Conservation (phyloP, 2,329 filamentous ascomycete species). For the Sclerotiophoma versabilis region DNA sequence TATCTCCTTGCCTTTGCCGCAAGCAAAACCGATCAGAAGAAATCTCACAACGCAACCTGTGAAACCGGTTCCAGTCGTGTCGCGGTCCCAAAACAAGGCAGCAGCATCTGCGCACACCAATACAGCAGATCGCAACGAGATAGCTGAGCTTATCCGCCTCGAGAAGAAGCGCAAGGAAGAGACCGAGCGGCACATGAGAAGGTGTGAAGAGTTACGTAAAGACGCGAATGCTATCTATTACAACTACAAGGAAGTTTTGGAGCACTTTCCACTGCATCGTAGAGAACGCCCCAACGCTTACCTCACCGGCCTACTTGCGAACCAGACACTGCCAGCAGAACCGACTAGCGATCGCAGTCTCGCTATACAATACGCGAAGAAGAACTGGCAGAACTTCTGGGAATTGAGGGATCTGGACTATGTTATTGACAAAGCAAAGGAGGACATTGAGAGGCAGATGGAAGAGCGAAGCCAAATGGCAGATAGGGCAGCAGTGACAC, state of each 20-base stretch:
- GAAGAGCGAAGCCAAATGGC: neutral
- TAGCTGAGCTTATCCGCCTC: neutral
- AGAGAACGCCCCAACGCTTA: slow-evolving; percentile 13
- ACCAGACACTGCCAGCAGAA: slow-evolving; percentile 14
- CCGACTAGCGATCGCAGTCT: slow-evolving; percentile 13
- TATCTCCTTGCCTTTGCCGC: neutral
- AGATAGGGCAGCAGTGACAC: neutral
- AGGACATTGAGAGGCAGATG: neutral
- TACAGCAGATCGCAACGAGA: neutral
- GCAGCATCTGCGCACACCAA: neutral
- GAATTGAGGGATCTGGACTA: neutral
- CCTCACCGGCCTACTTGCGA: slow-evolving; percentile 13
- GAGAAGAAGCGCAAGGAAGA: neutral
- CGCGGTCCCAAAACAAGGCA: neutral
- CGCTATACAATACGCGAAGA: slow-evolving; percentile 20
- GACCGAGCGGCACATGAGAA: neutral
- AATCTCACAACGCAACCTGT: neutral
- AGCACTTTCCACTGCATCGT: slow-evolving; percentile 3
- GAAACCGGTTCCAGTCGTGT: neutral
- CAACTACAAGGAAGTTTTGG: slow-evolving; percentile 14
- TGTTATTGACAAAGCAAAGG: neutral
- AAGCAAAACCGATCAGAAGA: too few species aligned
- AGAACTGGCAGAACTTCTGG: slow-evolving; percentile 17
- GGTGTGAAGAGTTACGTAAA: slow-evolving; percentile 5
- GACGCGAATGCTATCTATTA: slow-evolving; percentile 16